A percentile compares a stretch with the other conserved stretches of the same genome.
Evolutionary conservation across 2,329 filamentous ascomycete genomes (phyloP).

Genomic region (Fusarium sp.): DNA sequence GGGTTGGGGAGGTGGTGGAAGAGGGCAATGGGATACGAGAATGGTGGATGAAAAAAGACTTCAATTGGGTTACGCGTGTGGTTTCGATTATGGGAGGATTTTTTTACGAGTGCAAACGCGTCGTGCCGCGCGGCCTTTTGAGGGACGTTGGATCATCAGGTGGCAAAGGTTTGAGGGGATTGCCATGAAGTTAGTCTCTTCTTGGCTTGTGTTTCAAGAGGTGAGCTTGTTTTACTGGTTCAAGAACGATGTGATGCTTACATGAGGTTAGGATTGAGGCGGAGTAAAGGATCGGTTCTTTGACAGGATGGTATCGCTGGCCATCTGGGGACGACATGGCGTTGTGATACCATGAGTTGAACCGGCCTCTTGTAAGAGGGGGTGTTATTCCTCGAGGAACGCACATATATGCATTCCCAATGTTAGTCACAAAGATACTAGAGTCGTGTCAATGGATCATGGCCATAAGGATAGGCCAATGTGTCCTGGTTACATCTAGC

Average conservation of each 20-base stretch:
- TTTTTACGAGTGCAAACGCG: slow-evolving; percentile 1
- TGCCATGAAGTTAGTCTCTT: background rate
- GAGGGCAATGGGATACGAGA: slow-evolving; percentile 69
- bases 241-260: background rate
- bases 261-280: background rate
- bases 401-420: background rate
- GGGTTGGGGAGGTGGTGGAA: slow-evolving; percentile 75
- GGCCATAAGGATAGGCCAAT: background rate
- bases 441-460: background rate
- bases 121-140: slow-evolving; percentile 21
- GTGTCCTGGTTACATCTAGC: background rate
- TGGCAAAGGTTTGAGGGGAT: background rate
- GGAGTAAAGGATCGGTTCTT: background rate
- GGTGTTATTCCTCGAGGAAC: background rate
- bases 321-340: background rate
- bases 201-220: background rate
- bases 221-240: background rate
- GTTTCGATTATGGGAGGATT: background rate
- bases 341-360: background rate
- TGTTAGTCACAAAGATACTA: background rate
- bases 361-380: background rate
- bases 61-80: background rate
- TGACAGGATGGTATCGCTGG: background rate
- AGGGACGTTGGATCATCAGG: slow-evolving; percentile 3
- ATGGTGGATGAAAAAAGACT: slow-evolving; percentile 4